These are phyloP conservation scores for Tuber borchii DNA, from an alignment of 495 filamentous ascomycete species.

Conservation along the genomic window DNA sequence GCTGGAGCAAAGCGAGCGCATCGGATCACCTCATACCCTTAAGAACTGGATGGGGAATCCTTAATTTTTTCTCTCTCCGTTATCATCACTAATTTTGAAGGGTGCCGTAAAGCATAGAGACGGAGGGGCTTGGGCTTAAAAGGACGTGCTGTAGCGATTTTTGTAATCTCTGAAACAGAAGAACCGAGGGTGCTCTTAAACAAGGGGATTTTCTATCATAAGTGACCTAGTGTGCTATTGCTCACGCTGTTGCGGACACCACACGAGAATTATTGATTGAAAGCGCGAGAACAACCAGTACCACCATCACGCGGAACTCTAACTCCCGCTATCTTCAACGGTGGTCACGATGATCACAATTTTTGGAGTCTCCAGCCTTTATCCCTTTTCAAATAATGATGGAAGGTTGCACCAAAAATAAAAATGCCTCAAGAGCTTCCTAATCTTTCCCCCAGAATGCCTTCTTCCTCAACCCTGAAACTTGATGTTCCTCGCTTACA, in stretches of 20 bases:
- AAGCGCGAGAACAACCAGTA: background rate
- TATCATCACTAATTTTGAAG: background rate
- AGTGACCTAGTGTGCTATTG: background rate
- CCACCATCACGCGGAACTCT: background rate
- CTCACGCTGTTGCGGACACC: background rate
- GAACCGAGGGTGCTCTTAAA: background rate
- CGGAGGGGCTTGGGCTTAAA: background rate
- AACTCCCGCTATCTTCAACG: background rate
- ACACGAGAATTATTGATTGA: background rate
- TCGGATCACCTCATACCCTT: background rate
- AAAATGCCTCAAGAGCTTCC: background rate
- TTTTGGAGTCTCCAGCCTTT: background rate
- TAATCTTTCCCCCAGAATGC: background rate
- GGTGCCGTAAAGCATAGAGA: background rate
- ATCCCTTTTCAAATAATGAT: background rate
- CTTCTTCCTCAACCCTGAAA: background rate
- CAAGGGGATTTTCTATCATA: background rate
- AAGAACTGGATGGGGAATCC: background rate
- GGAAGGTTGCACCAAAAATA: background rate
- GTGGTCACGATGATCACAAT: background rate
- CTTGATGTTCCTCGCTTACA: background rate
- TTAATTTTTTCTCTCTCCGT: background rate
- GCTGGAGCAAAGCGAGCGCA: background rate
- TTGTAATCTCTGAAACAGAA: background rate
- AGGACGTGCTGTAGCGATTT: background rate